Evolutionary conservation across 345 rosid species (phyloP).

Genomic region (Eucalyptus viminalis): DNA sequence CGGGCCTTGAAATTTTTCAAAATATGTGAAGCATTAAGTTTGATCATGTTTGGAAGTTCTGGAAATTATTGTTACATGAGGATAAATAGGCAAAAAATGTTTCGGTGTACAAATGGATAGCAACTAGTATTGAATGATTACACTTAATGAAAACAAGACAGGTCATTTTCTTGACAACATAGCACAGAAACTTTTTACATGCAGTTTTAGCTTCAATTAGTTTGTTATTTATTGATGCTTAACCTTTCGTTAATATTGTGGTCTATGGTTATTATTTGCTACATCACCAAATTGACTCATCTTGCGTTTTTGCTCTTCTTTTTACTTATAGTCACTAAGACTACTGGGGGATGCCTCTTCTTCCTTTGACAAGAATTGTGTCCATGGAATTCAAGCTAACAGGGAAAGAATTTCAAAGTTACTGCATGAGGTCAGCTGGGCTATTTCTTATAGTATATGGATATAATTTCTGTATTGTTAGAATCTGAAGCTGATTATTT

Average conservation of each 20-base stretch:
- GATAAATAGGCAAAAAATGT: background rate
- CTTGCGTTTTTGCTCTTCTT: background rate
- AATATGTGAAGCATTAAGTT: background rate
- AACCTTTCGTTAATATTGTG: background rate
- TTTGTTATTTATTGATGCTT: background rate
- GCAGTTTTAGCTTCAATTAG: background rate
- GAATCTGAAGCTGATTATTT: background rate
- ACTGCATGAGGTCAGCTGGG: slow-evolving; percentile 65
- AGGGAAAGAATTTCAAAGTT: slow-evolving; percentile 81
- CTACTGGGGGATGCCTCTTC: slow-evolving; percentile 91
- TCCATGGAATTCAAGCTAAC: slow-evolving; percentile 82
- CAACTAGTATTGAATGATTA: background rate
- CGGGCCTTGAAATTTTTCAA: background rate
- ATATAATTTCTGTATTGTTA: background rate
- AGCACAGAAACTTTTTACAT: background rate
- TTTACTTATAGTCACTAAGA: slow-evolving; percentile 53
- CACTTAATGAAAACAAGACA: background rate
- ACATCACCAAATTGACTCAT: background rate
- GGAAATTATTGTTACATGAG: background rate
- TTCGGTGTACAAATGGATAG: background rate
- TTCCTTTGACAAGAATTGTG: slow-evolving; percentile 91
- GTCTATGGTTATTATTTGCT: background rate
- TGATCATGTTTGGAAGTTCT: background rate
- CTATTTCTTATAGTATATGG: background rate
- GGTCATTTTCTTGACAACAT: background rate